Evolutionary conservation across 2,329 filamentous ascomycete species (phyloP).

Genomic region (Eutypa lata): DNA sequence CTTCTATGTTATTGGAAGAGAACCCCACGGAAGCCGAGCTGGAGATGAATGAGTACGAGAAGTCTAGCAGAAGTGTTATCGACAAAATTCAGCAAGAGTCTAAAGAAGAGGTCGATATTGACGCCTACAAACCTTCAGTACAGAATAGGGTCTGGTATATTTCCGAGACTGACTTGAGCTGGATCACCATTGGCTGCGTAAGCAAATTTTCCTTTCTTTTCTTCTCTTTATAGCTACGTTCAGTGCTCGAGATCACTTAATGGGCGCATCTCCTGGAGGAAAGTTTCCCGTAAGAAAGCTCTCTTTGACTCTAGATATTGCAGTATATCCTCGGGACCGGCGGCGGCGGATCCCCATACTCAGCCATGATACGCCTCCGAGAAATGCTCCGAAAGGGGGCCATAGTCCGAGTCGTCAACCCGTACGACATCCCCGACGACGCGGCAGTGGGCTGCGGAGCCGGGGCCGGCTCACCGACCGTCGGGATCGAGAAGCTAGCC

Average conservation of each 20-base stretch:
- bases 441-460: slow-evolving; percentile 54
- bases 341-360: slow-evolving; percentile 55
- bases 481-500: slow-evolving; percentile 57
- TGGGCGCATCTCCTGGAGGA: too few relatives aligned
- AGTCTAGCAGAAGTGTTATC: slow-evolving; percentile 2
- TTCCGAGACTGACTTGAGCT: slow-evolving; percentile 54
- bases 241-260: too few relatives aligned
- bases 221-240: too few relatives aligned
- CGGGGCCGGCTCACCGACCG: slow-evolving; percentile 57
- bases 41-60: slow-evolving; percentile 21
- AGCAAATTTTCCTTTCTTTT: too few relatives aligned
- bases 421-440: slow-evolving; percentile 46
- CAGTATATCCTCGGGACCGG: slow-evolving; percentile 62
- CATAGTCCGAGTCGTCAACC: slow-evolving; percentile 48
- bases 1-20: slow-evolving; percentile 9
- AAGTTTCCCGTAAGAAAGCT: too few relatives aligned
- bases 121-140: slow-evolving; percentile 46
- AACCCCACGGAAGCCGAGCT: slow-evolving; percentile 5
- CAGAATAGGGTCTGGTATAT: slow-evolving; percentile 53
- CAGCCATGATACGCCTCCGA: slow-evolving; percentile 48
- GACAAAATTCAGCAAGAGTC: slow-evolving; percentile 8
- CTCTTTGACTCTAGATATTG: too few relatives aligned
- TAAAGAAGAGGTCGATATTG: slow-evolving; percentile 23
- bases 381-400: slow-evolving; percentile 49
- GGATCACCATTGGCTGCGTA: slow-evolving; percentile 55